phyloP scores from a whole-genome alignment of 192 early-diverging fungal genomes.

The Backusella sp. region DNA sequence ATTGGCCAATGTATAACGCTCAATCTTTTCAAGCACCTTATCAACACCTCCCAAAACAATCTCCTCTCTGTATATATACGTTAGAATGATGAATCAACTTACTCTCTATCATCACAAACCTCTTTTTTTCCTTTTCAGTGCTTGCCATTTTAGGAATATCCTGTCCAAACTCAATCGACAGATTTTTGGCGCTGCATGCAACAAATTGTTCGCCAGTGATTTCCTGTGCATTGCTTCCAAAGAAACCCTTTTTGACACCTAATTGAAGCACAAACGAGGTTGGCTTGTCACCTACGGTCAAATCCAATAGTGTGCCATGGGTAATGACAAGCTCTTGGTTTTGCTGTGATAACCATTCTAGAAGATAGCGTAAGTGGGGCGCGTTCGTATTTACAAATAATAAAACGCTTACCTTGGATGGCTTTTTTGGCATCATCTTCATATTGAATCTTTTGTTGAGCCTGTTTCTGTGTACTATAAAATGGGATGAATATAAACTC shows the following conservation, averaged over 20 bases:
- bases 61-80: constrained; percentile 18
- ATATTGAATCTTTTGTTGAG: constrained; percentile 15
- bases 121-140: background rate
- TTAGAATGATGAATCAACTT: background rate
- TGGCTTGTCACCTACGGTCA: constrained; percentile 23
- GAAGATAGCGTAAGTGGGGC: background rate
- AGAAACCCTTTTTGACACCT: constrained; percentile 32
- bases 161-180: constrained; percentile 3
- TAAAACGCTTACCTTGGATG: constrained; percentile 11
- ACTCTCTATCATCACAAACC: background rate
- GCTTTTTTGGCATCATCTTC: constrained; percentile 10
- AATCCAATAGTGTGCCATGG: constrained; percentile 39
- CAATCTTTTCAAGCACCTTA: constrained; percentile 33
- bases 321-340: constrained; percentile 34
- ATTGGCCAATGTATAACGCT: constrained; percentile 42
- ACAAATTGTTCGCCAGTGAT: constrained; percentile 3
- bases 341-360: constrained; percentile 6
- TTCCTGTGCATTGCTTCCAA: background rate
- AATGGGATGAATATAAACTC: background rate
- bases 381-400: background rate
- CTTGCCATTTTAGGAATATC: background rate
- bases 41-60: constrained; percentile 45
- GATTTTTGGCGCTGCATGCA: background rate
- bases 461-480: constrained; percentile 8
- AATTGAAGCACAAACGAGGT: constrained; percentile 39